Percentiles rank a stretch among this genome's conserved stretches.
Evolutionary conservation across 306 rosid genomes (phyloP).

Genomic region (Arachis hypogaea): DNA sequence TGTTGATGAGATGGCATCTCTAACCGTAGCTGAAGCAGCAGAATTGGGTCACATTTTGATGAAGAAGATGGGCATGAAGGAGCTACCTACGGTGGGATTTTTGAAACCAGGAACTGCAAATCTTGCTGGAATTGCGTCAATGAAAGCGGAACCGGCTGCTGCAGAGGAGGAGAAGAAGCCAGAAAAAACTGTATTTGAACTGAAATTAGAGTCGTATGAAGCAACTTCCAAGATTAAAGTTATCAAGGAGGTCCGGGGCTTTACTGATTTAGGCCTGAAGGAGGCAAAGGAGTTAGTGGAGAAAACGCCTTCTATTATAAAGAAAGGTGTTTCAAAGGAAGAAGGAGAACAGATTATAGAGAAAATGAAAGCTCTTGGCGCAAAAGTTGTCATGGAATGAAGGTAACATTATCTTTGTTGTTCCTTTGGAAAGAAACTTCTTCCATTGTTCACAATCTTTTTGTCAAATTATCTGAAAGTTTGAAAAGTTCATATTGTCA

Average conservation of each 20-base stretch:
- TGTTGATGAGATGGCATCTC: conserved; percentile 79
- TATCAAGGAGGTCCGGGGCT: conserved; percentile 85
- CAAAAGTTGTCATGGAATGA: conserved; percentile 84
- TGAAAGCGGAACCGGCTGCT: conserved; percentile 56
- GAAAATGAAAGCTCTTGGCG: conserved; percentile 89
- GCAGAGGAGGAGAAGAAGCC: conserved; percentile 78
- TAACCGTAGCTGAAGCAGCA: conserved; percentile 72
- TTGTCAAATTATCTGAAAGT: conserved; percentile 28
- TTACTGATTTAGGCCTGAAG: conserved; percentile 86
- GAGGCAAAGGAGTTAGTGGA: conserved; percentile 89
- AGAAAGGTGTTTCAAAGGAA: conserved; percentile 86
- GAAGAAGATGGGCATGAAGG: conserved; percentile 69
- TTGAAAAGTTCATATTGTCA: conserved; percentile 23
- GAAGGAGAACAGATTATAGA: conserved; percentile 83
- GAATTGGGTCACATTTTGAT: conserved; percentile 72
- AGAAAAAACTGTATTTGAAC: conserved; percentile 78
- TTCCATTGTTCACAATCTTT: conserved; percentile 16
- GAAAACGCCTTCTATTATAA: conserved; percentile 74
- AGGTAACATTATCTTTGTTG: conserved; percentile 19
- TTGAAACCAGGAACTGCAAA: conserved; percentile 78
- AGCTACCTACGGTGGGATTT: conserved; percentile 64
- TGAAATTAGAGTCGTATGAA: conserved; percentile 81
- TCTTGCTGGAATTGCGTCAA: conserved; percentile 58
- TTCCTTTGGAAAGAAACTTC: conserved; percentile 31
- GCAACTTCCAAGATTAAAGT: conserved; percentile 82